phyloP scores from a whole-genome alignment of 331 rosid species.

The Saraca asoca region DNA sequence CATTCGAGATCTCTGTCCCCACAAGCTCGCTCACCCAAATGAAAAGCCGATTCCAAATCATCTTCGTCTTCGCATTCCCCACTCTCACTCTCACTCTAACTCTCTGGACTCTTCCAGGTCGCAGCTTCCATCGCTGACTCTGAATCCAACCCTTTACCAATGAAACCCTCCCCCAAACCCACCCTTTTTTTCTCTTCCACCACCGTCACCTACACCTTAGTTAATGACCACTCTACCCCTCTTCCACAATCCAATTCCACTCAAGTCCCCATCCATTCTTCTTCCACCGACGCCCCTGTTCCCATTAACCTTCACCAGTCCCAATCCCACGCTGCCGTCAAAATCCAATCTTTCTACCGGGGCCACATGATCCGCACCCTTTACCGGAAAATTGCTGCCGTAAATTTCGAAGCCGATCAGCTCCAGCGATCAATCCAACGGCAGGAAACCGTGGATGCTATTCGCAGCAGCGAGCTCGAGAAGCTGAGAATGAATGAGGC shows the following conservation, averaged over 20 bases:
- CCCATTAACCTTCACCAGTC: constrained; percentile 28
- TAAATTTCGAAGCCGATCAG: constrained; percentile 58
- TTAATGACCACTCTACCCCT: constrained; percentile 59
- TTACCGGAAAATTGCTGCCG: constrained; percentile 56
- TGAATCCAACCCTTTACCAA: not conserved
- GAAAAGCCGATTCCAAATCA: not conserved
- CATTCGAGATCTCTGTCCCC: constrained; percentile 30
- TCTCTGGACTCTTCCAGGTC: not conserved
- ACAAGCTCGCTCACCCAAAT: not conserved
- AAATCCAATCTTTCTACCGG: constrained; percentile 75
- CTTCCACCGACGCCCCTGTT: constrained; percentile 9
- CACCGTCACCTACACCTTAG: constrained; percentile 50
- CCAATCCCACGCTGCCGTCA: constrained; percentile 53
- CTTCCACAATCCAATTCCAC: constrained; percentile 36
- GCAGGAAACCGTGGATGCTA: constrained; percentile 90
- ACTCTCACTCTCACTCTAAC: not conserved
- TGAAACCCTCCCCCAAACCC: constrained; percentile 50
- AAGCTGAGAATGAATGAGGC: constrained; percentile 80
- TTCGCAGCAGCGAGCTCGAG: constrained; percentile 65
- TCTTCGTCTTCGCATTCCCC: not conserved
- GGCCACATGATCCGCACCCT: constrained; percentile 70
- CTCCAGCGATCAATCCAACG: constrained; percentile 69
- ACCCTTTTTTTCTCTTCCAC: constrained; percentile 42
- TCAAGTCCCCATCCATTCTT: constrained; percentile 35
- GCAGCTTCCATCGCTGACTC: constrained; percentile 1